Evolutionary conservation across 768 basidiomycete species (phyloP).

Genomic region (Boletus rubroflammeus): DNA sequence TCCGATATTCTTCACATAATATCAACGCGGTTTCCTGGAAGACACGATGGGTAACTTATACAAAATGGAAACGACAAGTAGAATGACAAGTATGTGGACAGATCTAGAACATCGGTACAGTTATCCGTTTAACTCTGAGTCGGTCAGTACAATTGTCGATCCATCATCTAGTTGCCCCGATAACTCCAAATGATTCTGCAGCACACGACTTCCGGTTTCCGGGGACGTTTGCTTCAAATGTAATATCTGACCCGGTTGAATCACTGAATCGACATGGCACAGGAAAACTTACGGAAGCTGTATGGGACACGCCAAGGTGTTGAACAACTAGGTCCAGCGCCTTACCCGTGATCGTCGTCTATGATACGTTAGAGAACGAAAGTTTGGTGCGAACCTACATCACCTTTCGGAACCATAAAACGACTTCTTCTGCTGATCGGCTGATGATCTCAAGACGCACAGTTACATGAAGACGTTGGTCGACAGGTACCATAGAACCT

Average conservation of each 20-base stretch:
- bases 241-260: slow-evolving; percentile 40
- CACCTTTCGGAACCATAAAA: slow-evolving; percentile 76
- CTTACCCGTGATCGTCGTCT: slow-evolving; percentile 57
- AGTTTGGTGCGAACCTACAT: background rate
- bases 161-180: slow-evolving; percentile 55
- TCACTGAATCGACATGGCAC: background rate
- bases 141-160: slow-evolving; percentile 24
- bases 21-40: slow-evolving; percentile 1
- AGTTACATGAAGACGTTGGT: slow-evolving; percentile 58
- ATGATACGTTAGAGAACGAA: slow-evolving; percentile 5
- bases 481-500: slow-evolving; percentile 41
- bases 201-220: slow-evolving; percentile 24
- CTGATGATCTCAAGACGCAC: slow-evolving; percentile 32
- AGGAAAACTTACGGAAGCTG: slow-evolving; percentile 12
- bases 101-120: background rate
- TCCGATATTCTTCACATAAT: slow-evolving; percentile 14
- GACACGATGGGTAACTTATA: slow-evolving; percentile 1
- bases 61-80: background rate
- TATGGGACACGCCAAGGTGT: slow-evolving; percentile 14
- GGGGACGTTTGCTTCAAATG: slow-evolving; percentile 33
- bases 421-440: slow-evolving; percentile 36
- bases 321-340: slow-evolving; percentile 54
- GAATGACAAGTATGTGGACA: background rate
- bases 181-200: slow-evolving; percentile 50
- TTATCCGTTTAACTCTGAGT: background rate